Evolutionary conservation across 2,329 filamentous ascomycete genomes (phyloP).

Genomic region (Arachnomyces sp.): DNA sequence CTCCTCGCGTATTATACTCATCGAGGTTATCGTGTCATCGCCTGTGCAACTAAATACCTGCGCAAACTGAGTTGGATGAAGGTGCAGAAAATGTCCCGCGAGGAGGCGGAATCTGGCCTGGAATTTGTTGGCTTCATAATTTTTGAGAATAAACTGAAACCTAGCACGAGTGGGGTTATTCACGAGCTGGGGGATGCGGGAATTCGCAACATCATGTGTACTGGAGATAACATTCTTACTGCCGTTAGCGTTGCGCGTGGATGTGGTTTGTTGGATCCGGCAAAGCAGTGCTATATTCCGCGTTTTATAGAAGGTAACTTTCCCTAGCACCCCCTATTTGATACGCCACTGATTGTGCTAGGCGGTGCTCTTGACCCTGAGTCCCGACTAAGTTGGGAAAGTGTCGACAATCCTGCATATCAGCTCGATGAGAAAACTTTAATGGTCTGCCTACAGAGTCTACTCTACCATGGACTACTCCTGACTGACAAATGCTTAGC

Average conservation of each 20-base stretch:
- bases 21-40: slow-evolving; percentile 92
- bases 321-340: slow-evolving; percentile 3
- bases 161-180: slow-evolving; percentile 72
- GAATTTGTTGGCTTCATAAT: slow-evolving; percentile 95
- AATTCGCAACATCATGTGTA: slow-evolving; percentile 91
- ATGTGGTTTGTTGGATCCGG: slow-evolving; percentile 71
- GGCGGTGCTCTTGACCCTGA: slow-evolving; percentile 67
- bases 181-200: slow-evolving; percentile 74
- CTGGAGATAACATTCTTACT: slow-evolving; percentile 94
- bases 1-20: slow-evolving; percentile 87
- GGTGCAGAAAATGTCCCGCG: slow-evolving; percentile 83
- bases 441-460: slow-evolving; percentile 40
- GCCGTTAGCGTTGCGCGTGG: slow-evolving; percentile 93
- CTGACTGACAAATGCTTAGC: slow-evolving; percentile 40
- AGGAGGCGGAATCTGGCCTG: slow-evolving; percentile 74
- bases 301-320: slow-evolving; percentile 66
- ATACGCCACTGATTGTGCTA: slow-evolving; percentile 21
- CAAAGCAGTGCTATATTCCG: slow-evolving; percentile 85
- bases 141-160: slow-evolving; percentile 97
- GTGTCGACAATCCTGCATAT: slow-evolving; percentile 77
- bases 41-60: slow-evolving; percentile 82
- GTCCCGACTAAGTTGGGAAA: slow-evolving; percentile 78
- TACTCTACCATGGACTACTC: background rate
- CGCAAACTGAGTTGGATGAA: slow-evolving; percentile 88
- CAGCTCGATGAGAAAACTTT: slow-evolving; percentile 73